Conservation (phyloP, 2,329 filamentous ascomycete genomes). For the Fusarium tupiense region DNA sequence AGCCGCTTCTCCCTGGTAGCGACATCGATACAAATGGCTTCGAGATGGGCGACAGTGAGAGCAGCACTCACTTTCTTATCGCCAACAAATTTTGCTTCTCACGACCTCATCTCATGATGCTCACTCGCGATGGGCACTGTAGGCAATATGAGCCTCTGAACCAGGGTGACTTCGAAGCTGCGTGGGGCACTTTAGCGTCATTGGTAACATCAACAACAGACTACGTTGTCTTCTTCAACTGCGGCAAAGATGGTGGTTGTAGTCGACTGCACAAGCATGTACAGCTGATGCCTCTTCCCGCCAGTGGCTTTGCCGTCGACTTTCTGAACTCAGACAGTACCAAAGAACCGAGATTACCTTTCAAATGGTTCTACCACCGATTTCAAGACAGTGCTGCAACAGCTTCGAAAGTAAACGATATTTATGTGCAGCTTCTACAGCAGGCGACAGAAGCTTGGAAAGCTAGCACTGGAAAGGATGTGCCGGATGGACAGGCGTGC, state of each 20-base stretch:
- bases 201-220: neutral
- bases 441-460: neutral
- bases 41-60: neutral
- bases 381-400: neutral
- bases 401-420: neutral
- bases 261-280: constrained; percentile 2
- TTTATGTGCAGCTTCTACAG: neutral
- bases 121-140: neutral
- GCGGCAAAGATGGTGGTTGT: neutral
- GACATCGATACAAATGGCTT: neutral
- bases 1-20: neutral
- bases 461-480: neutral
- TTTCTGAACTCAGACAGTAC: neutral
- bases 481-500: neutral
- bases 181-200: neutral
- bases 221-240: neutral
- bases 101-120: constrained; percentile 1
- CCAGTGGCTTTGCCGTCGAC: neutral
- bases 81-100: constrained; percentile 7
- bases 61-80: neutral
- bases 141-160: neutral
- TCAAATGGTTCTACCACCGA: neutral
- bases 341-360: neutral
- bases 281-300: neutral
- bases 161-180: neutral